Evolutionary conservation across 75 land plant genomes (phyloP).

Genomic region (Cupressus sempervirens): DNA sequence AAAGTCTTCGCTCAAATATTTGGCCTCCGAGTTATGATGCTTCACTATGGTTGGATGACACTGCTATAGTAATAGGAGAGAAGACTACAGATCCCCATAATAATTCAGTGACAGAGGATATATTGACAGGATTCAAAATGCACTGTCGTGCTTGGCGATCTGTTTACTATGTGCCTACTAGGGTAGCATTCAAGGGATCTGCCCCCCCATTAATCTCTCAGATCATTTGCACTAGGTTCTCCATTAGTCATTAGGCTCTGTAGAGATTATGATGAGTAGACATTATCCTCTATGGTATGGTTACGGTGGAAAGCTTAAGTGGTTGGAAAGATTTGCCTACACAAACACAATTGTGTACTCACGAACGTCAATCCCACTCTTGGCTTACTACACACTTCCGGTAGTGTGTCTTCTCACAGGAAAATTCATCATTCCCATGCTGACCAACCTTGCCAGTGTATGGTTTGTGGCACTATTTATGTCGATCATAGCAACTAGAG

Average conservation of each 20-base stretch:
- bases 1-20: no score
- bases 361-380: slow-evolving; percentile 74
- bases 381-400: slow-evolving; percentile 82
- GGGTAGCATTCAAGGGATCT: slow-evolving; percentile 93
- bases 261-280: slow-evolving; percentile 81
- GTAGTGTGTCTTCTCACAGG: slow-evolving; percentile 83
- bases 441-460: slow-evolving; percentile 67
- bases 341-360: slow-evolving; percentile 84
- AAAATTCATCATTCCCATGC: slow-evolving; percentile 85
- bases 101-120: slow-evolving; percentile 92
- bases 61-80: no score
- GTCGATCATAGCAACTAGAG: slow-evolving; percentile 73
- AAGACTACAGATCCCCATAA: no score
- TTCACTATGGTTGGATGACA: no score
- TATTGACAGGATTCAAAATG: slow-evolving; percentile 98
- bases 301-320: slow-evolving; percentile 75
- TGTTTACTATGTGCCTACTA: slow-evolving; percentile 76
- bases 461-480: slow-evolving; percentile 80
- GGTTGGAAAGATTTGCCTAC: slow-evolving; percentile 77
- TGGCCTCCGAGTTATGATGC: no score
- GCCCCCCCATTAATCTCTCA: slow-evolving; percentile 95
- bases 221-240: slow-evolving; percentile 92
- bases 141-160: slow-evolving; percentile 95
- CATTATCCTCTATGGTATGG: slow-evolving; percentile 98
- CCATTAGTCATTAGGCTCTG: slow-evolving; percentile 91